Conservation (phyloP, 2,329 filamentous ascomycete species). For the Fusarium stilboides region DNA sequence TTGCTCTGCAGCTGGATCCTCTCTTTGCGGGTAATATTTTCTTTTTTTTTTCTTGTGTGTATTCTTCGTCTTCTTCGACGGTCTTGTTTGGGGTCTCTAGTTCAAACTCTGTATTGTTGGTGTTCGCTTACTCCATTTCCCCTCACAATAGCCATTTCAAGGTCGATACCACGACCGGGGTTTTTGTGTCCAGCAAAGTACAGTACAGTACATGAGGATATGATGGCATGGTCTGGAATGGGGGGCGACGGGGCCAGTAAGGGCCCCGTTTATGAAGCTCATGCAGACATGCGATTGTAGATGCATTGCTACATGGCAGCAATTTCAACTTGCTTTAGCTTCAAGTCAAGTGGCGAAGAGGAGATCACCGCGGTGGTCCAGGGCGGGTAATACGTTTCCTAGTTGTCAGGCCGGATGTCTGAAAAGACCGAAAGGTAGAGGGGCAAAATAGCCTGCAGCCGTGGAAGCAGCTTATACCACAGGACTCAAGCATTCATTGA, state of each 20-base stretch:
- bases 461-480: conserved; percentile 20
- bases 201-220: conserved; percentile 31
- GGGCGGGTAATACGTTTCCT: conserved; percentile 46
- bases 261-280: conserved; percentile 44
- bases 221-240: conserved; percentile 43
- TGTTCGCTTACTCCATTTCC: conserved; percentile 11
- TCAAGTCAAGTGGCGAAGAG: conserved; percentile 51
- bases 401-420: conserved; percentile 36
- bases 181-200: conserved; percentile 34
- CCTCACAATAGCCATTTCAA: conserved; percentile 17
- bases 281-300: conserved; percentile 49
- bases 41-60: conserved; percentile 6
- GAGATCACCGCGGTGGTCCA: conserved; percentile 42
- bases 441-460: conserved; percentile 36
- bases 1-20: conserved; percentile 29
- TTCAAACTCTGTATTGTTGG: conserved; percentile 26
- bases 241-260: conserved; percentile 36
- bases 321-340: conserved; percentile 50
- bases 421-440: conserved; percentile 37
- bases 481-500: conserved; percentile 3
- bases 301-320: conserved; percentile 45
- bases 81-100: conserved; percentile 10
- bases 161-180: conserved; percentile 23
- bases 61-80: conserved; percentile 2
- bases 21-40: conserved; percentile 30